These are phyloP conservation scores for Sarocladium oryzae DNA, from an alignment of 2,329 filamentous ascomycete genomes.

Conservation along the genomic window DNA sequence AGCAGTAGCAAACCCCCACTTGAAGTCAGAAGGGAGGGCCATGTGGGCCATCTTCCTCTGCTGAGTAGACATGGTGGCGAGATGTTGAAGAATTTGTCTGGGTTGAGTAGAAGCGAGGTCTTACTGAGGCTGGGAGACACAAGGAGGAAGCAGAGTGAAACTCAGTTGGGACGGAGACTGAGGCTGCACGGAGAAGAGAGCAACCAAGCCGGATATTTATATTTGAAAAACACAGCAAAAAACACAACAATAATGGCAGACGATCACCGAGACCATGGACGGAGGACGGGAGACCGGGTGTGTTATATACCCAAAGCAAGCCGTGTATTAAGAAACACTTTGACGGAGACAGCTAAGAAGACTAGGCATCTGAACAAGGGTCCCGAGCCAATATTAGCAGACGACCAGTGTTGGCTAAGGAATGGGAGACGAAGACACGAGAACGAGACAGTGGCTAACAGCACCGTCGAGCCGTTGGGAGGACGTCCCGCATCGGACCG, in stretches of 20 bases:
- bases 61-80: slow-evolving; percentile 36
- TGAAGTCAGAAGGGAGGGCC: slow-evolving; percentile 58
- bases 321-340: slow-evolving; percentile 8
- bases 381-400: slow-evolving; percentile 1
- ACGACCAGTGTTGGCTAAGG: background rate
- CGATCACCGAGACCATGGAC: slow-evolving; percentile 1
- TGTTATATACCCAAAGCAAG: slow-evolving; percentile 9
- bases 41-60: slow-evolving; percentile 8
- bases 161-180: background rate
- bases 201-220: slow-evolving; percentile 5
- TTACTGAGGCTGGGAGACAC: background rate
- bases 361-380: background rate
- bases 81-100: too few relatives aligned
- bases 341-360: slow-evolving; percentile 7
- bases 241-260: background rate
- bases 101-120: background rate
- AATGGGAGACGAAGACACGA: background rate
- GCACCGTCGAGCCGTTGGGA: slow-evolving; percentile 16
- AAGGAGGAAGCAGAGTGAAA: background rate
- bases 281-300: slow-evolving; percentile 7
- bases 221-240: background rate
- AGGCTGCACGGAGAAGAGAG: background rate
- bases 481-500: slow-evolving; percentile 36
- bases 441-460: background rate
- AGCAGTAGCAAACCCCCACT: slow-evolving; percentile 77